Percentiles rank a stretch among this genome's conserved stretches.
These are phyloP conservation scores for Pseudogymnoascus sp. DNA, from an alignment of 2,329 filamentous ascomycete species.

Conservation along the genomic window DNA sequence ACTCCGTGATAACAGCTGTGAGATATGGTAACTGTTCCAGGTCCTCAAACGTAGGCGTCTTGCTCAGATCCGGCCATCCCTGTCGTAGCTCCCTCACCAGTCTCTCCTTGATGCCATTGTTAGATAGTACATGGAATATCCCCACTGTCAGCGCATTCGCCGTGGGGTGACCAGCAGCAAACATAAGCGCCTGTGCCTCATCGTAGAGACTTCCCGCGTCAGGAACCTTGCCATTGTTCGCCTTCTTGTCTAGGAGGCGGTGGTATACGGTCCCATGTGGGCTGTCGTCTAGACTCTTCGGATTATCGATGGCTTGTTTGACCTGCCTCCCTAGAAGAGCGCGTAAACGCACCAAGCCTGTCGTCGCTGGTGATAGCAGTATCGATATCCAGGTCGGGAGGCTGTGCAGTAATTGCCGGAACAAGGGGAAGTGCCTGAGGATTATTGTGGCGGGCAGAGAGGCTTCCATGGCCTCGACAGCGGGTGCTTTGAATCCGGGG, in stretches of 20 bases:
- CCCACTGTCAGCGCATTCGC: conserved; percentile 33
- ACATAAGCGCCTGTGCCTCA: conserved; percentile 35
- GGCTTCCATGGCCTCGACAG: conserved; percentile 31
- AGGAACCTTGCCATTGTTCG: conserved; percentile 21
- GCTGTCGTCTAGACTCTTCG: conserved; percentile 19
- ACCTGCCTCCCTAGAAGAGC: conserved; percentile 19
- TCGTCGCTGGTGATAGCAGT: conserved; percentile 15
- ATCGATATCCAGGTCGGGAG: conserved; percentile 16
- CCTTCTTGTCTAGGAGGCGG: conserved; percentile 24
- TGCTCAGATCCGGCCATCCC: conserved; percentile 27
- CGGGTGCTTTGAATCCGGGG: conserved; percentile 30
- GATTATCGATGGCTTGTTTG: conserved; percentile 18
- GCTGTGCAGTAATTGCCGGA: conserved; percentile 13
- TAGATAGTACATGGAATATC: conserved; percentile 30
- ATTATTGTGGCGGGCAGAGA: conserved; percentile 24
- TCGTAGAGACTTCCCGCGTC: conserved; percentile 28
- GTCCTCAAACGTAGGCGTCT: conserved; percentile 24
- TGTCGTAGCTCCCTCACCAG: conserved; percentile 30
- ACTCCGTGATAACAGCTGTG: neutral
- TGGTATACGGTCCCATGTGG: conserved; percentile 28
- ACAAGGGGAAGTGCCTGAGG: conserved; percentile 29
- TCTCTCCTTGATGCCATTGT: conserved; percentile 24
- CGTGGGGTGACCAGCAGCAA: conserved; percentile 36
- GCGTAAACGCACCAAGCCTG: conserved; percentile 16
- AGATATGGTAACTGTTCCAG: conserved; percentile 12